These are phyloP conservation scores for Citrus reticulata DNA, from an alignment of 345 rosid species.

Conservation along the genomic window DNA sequence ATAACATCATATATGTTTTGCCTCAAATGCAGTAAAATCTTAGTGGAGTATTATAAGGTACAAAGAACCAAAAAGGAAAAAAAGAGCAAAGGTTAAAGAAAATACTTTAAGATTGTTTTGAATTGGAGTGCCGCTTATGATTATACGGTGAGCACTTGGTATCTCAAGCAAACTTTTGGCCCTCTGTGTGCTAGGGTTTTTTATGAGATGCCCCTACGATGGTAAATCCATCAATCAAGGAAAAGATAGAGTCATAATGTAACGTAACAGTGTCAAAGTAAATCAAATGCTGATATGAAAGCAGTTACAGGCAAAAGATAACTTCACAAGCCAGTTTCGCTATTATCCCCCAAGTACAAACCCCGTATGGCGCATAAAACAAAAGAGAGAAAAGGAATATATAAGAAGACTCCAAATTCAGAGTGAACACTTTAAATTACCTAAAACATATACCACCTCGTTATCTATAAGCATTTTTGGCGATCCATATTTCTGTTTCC, in stretches of 20 bases:
- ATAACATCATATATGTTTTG: slow-evolving; percentile 3
- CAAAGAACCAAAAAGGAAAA: not conserved
- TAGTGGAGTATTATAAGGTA: not conserved
- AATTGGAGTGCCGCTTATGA: slow-evolving; percentile 94
- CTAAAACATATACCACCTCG: not conserved
- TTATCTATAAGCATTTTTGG: not conserved
- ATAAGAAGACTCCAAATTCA: not conserved
- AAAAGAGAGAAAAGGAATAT: not conserved
- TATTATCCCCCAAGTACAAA: not conserved
- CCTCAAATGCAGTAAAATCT: slow-evolving; percentile 1
- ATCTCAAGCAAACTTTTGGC: slow-evolving; percentile 97
- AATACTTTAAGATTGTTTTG: slow-evolving; percentile 95
- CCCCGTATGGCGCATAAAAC: not conserved
- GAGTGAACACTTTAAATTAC: not conserved
- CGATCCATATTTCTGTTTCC: not conserved
- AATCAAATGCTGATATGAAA: not conserved
- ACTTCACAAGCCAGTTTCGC: not conserved
- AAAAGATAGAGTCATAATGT: not conserved
- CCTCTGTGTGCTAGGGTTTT: slow-evolving; percentile 95
- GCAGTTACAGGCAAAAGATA: not conserved
- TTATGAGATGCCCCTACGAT: slow-evolving; percentile 90
- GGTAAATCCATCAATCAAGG: not conserved
- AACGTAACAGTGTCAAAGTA: not conserved
- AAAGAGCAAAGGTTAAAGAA: slow-evolving; percentile 11
- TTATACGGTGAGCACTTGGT: slow-evolving; percentile 82